phyloP scores from a whole-genome alignment of 208 protist genomes.

The Vickermania spadyakhi region DNA sequence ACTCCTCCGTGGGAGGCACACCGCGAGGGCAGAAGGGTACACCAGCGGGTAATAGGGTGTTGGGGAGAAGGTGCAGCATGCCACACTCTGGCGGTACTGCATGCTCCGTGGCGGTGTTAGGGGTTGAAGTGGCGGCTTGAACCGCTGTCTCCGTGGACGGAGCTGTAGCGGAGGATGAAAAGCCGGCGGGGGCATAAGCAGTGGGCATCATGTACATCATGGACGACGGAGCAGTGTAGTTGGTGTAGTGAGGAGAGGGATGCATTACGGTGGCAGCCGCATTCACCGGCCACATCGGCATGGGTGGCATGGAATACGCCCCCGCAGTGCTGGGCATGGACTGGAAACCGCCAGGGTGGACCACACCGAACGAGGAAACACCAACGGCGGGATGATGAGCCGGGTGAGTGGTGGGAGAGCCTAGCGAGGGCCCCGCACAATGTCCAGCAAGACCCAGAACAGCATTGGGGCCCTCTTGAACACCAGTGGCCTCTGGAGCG shows the following conservation, averaged over 20 bases:
- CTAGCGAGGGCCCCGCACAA: background rate
- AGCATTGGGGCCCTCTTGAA: too few species aligned
- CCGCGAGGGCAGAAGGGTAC: background rate
- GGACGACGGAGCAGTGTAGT: conserved; percentile 4
- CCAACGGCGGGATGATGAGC: background rate
- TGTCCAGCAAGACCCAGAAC: background rate
- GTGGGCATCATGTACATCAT: conserved; percentile 21
- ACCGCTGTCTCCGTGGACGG: too few species aligned
- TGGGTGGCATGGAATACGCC: conserved; percentile 3
- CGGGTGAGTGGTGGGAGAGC: background rate
- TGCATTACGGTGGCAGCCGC: background rate
- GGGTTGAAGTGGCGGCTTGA: too few species aligned
- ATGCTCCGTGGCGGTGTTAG: conserved; percentile 8
- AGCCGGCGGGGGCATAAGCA: conserved; percentile 9
- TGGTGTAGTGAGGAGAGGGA: background rate
- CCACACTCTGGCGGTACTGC: conserved; percentile 5
- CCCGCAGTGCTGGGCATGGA: background rate
- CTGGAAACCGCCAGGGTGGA: background rate
- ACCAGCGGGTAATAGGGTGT: background rate
- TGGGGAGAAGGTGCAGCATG: background rate
- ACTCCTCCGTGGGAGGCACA: background rate
- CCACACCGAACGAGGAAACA: background rate
- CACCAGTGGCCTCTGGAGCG: background rate
- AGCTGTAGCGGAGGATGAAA: too few species aligned
- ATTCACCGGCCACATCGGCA: background rate